These are phyloP conservation scores for Medicago arabica DNA, from an alignment of 306 rosid genomes.

Conservation along the genomic window DNA sequence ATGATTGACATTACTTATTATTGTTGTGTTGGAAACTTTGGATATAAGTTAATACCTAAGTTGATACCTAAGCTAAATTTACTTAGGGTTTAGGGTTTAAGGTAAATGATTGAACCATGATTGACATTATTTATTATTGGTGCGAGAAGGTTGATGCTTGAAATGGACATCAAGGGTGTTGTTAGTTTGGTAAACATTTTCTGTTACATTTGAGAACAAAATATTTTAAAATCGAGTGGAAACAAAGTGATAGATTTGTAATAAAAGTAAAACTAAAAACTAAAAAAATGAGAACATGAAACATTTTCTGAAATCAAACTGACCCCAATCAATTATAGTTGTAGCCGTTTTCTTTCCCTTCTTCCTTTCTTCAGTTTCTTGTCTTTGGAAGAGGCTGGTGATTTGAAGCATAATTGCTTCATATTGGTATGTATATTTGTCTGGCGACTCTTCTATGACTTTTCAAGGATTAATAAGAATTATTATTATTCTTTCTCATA, in stretches of 20 bases:
- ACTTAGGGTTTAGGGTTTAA: background rate
- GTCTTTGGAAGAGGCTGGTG: constrained; percentile 9
- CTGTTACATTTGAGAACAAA: background rate
- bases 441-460: background rate
- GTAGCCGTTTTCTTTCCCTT: background rate
- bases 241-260: background rate
- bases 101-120: too few species aligned
- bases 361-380: background rate
- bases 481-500: background rate
- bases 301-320: background rate
- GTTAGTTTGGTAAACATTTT: background rate
- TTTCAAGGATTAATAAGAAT: background rate
- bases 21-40: background rate
- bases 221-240: background rate
- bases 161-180: constrained; percentile 17
- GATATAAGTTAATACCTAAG: background rate
- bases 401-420: constrained; percentile 25
- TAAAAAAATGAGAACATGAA: background rate
- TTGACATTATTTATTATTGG: background rate
- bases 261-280: background rate
- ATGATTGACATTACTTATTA: background rate
- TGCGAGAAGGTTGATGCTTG: constrained; percentile 27
- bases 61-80: background rate
- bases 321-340: constrained; percentile 1
- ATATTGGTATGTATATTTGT: background rate